A percentile compares a stretch with the other conserved stretches of the same genome.
These are phyloP conservation scores for Stephania yunnanensis DNA, from an alignment of 164 flowering plant species.

Conservation along the genomic window DNA sequence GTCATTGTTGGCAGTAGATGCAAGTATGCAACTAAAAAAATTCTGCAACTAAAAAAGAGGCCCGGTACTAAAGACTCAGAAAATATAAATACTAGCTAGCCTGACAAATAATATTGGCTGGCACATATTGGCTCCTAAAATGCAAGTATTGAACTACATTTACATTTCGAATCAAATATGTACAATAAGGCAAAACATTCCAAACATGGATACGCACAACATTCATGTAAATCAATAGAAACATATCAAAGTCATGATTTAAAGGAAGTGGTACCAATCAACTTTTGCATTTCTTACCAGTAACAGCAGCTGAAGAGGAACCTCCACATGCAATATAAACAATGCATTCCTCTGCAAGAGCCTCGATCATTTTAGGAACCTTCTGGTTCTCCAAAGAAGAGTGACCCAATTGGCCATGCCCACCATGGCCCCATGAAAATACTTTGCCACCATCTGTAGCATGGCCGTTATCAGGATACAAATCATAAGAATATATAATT, in stretches of 20 bases:
- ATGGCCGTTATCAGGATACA: background rate
- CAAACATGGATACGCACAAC: background rate
- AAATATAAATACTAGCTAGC: no score
- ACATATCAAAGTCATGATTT: background rate
- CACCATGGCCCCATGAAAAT: constrained; percentile 94
- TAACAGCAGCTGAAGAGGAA: constrained; percentile 82
- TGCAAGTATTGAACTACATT: no score
- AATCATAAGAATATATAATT: background rate
- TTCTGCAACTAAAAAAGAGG: no score
- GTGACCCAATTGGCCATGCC: constrained; percentile 89
- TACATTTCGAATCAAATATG: no score
- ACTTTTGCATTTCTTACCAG: constrained; percentile 37
- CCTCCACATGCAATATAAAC: constrained; percentile 75
- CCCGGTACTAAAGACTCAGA: no score
- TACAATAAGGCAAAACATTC: no score
- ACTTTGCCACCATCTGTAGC: constrained; percentile 76
- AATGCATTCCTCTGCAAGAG: constrained; percentile 46
- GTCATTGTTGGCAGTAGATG: background rate
- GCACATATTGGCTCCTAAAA: no score
- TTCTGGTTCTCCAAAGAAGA: constrained; percentile 56
- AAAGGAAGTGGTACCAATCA: background rate
- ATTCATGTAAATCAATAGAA: background rate
- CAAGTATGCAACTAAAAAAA: background rate
- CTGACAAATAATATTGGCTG: no score
- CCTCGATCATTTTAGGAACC: constrained; percentile 59